Evolutionary conservation across 768 basidiomycete species (phyloP), one percentile per base, ranked within the genome.

Genomic region (Hygrocybe punicea): DNA sequence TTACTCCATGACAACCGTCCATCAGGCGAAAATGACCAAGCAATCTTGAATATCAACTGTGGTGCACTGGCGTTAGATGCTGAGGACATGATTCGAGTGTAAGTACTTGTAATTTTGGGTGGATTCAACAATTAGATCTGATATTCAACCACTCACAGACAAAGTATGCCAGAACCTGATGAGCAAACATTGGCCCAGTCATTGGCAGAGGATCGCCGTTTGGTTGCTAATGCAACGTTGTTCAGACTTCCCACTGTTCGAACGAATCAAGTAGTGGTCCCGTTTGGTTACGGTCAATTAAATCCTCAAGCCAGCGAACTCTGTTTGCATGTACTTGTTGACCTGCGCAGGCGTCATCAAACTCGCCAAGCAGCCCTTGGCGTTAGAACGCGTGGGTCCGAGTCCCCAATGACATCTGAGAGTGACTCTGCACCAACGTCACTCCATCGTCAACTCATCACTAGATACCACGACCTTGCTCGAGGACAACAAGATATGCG

Each of bases 11-110:
- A 50, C 46, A 33, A 50, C 47, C 17, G 35, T 50, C 23, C n/a
- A 14, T 21, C 48, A n/a, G 6, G 53, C 19, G 21, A 53, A 49
- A 37, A 53, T n/a, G 23, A 51, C 17, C 3, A 44, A 44, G n/a
- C 6, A 11, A n/a, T 53, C 11, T 16, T 55, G 51, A 42, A n/a
- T 21, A n/a, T 51, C 25, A 55, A 11, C 14, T 46, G 23, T 46
- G 53, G 44, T 13, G 37, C 53, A 14, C 53, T 60, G 5, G 52
- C 58, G 6, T 23, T 60, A 6, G 17, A 45, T 0, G 60, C 57
- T 16, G 57, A 61, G 25, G 60, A 61, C 39, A 51, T 58, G 56
- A 61, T 42, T 16, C 51, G 36, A 24, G 44, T 61, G 57, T 58
- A 9, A 53, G 50, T 39, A 13, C 21, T n/a, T 33, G n/a, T 23